Evolutionary conservation across 2,329 filamentous ascomycete genomes (phyloP), one percentile per base, ranked within the genome.

Genomic region (Paraconiothyrium brasiliense): DNA sequence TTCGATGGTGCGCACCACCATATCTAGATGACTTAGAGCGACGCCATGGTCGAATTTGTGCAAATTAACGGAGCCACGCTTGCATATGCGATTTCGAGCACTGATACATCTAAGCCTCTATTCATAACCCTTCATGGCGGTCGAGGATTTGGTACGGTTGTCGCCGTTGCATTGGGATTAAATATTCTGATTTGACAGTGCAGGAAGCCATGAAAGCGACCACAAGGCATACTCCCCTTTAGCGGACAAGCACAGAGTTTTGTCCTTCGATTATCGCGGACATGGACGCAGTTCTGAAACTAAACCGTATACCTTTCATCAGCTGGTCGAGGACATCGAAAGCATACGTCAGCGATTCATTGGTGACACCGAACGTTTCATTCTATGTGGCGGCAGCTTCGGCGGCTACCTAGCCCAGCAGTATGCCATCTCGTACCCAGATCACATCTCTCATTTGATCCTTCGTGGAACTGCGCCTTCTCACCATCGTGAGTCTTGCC

Each of bases 371-470:
- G 57, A 70, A 0, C 47, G 62, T 22, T 72, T 70, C 13, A 71
- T 80, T 35, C 71, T 81, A 24, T 76, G 75, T 14, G 79, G 78
- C 9, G 79, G 79, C 2, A 80, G 78, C 58, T 81, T 81, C 48
- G 79, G 79, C 10, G 79, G 78, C 0, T 81, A 77, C 41, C 63
- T 81, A 4, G 79, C 79, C 0, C 76, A 78, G 60, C 74, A 79
- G 4, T 81, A 80, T 60, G 76, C 78, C 13, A 79, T 80, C 58
- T 72, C 76, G 34, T 79, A 80, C 54, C 65, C 76, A 0, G 37
- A 68, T 0, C 60, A 68, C 1, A 71, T 80, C 0, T 71, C 70
- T 6, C 67, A 77, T 54, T 55, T 81, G 49, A 73, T 81, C 27
- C 67, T 80, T 4, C 66, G 79, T 10, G 79, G 78, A 2, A 79